Evolutionary conservation across 2,329 filamentous ascomycete species (phyloP), one percentile per base, ranked within the genome.

Genomic region (Talaromyces piceae): DNA sequence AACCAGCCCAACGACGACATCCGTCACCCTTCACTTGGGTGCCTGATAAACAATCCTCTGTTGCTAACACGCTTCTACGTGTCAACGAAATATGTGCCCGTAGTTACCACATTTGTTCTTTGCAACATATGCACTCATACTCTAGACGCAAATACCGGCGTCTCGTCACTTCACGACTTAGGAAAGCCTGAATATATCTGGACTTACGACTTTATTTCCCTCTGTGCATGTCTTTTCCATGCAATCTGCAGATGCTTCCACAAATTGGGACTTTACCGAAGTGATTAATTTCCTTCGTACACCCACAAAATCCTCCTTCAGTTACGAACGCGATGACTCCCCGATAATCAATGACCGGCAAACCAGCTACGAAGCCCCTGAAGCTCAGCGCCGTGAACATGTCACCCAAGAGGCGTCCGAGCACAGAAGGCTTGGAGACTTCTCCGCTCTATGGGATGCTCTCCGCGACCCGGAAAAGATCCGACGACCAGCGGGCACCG

Each of bases 241-340:
- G 69, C 59, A 59, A 47, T 56, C 61, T 39, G 49, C 57, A 51
- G 57, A 61, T 49, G 54, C 57, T 20, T 48, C 60, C 52, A 65
- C 65, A 33, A 61, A 63, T 49, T 76, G 73, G 73, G 73, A 75
- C 61, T 71, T 76, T 53, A 62, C 65, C 57, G 65, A 68, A 58
- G 73, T 71, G 56, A 68, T 73, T 56, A 64, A 69, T 55, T 66
- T 76, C 45, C 64, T 75, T 6, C 61, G 65, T 45, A 69, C 66
- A 12, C 65, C 68, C 18, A 59, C 59, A 7, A 50, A 43, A 26
- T n/a, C 51, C 59, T 37, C 11, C 39, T 5, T n/a, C 9, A 11
- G 18, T 20, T 5, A 16, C 20, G 16, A 22, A 22, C 13, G n/a
- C n/a, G 23, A 25, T 26, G 26, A 37, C 26, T 46, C 27, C n/a